Evolutionary conservation across 768 basidiomycete genomes (phyloP), one percentile per base, ranked within the genome.

Genomic region (Serendipita sp.): DNA sequence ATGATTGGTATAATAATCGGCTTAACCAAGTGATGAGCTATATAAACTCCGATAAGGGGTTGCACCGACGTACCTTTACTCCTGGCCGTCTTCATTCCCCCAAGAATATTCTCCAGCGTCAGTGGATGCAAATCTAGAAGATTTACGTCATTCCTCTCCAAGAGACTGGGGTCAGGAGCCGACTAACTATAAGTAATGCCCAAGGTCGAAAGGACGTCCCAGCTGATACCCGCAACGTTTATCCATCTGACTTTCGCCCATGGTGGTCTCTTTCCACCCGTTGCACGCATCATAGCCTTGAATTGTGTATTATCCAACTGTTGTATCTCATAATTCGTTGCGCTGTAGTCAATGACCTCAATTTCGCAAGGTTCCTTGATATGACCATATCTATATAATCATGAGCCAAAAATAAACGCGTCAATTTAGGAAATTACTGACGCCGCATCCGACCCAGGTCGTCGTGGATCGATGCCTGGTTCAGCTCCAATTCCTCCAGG

Each of bases 181-280:
- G 10, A 60, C 56, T 32, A 28, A 60, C 56, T 60, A 37, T 86
- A 86, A 72, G 79, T 80, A 64, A 87, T 72, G 18, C 83, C 83
- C 38, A 88, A 72, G 0, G 81, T 80, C 69, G 83, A 85, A 69
- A 89, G 78, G 41, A 88, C 85, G 69, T 87, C 86, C 85, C 86
- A 88, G 68, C 81, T 76, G 45, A 79, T 74, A 3, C 86, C 87
- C 28, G 80, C 82, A 67, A 88, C 78, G 68, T 86, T 85, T 62
- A 88, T 86, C 86, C 86, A 89, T 63, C 87, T 75, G 16, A 86
- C 86, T 70, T 81, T 85, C 28, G 80, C 81, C 85, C 84, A 86
- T 2, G 79, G 72, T 66, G 83, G 82, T 64, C 77, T 76, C 56
- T 8, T 10, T 4, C 56, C 56, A 4, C 4, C 66, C 71, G 16